phyloP scores from a whole-genome alignment of 352 stramenopile genomes.

The Phytophthora nicotianae region DNA sequence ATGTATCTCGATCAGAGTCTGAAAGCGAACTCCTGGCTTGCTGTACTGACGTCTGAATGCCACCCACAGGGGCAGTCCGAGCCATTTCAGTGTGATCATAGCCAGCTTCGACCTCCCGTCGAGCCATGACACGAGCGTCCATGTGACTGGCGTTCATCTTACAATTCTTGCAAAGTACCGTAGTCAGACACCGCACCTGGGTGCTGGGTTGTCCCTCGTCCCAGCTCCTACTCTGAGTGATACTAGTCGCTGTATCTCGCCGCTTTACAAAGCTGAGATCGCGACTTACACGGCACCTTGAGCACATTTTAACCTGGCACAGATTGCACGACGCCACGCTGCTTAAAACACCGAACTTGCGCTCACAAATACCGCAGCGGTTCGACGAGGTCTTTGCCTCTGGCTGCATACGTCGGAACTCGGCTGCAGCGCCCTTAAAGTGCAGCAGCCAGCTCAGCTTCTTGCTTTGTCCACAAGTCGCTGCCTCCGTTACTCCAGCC shows the following conservation, averaged over 20 bases:
- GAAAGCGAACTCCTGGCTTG: conserved; percentile 5
- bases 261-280: conserved; percentile 37
- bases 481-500: conserved; percentile 31
- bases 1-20: conserved; percentile 1
- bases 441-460: conserved; percentile 57
- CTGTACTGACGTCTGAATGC: neutral
- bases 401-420: conserved; percentile 25
- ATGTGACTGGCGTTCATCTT: conserved; percentile 33
- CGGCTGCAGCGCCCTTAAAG: conserved; percentile 16
- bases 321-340: conserved; percentile 42
- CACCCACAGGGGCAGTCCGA: conserved; percentile 2
- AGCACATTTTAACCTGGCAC: conserved; percentile 45
- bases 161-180: conserved; percentile 65
- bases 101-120: conserved; percentile 17
- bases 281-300: conserved; percentile 37
- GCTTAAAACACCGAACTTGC: conserved; percentile 42
- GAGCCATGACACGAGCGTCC: conserved; percentile 37
- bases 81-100: conserved; percentile 10
- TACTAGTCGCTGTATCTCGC: conserved; percentile 4
- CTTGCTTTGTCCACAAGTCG: conserved; percentile 59
- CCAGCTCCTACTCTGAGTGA: conserved; percentile 18
- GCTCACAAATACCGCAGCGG: conserved; percentile 43
- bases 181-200: conserved; percentile 30
- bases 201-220: conserved; percentile 15
- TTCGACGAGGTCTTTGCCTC: conserved; percentile 10